A percentile compares a stretch with the other conserved stretches of the same genome.
Evolutionary conservation across 352 stramenopile species (phyloP).

Genomic region (Lagenidium giganteum): DNA sequence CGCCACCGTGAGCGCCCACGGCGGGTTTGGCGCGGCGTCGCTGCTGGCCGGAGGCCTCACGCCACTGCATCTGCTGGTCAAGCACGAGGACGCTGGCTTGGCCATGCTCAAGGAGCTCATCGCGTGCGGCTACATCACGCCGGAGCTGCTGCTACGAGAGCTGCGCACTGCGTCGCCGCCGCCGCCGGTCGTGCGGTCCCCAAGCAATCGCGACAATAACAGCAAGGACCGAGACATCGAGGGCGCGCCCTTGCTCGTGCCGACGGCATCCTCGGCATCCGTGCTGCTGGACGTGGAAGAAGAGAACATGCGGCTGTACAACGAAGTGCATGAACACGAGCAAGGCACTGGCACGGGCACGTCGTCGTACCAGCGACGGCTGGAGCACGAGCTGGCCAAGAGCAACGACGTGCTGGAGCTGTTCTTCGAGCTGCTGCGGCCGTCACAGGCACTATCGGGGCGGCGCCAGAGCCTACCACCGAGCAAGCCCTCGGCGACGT

Average conservation of each 20-base stretch:
- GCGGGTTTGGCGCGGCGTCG: too few species aligned
- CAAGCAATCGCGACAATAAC: slow-evolving; percentile 8
- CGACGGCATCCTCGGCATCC: slow-evolving; percentile 17
- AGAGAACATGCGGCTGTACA: slow-evolving; percentile 39
- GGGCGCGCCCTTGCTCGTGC: background rate
- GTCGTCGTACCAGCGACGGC: slow-evolving; percentile 16
- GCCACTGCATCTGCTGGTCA: slow-evolving; percentile 45
- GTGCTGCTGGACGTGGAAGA: slow-evolving; percentile 51
- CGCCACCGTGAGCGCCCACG: too few species aligned
- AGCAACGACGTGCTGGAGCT: slow-evolving; percentile 33
- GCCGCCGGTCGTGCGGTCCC: background rate
- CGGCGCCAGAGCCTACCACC: background rate
- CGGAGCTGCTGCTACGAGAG: slow-evolving; percentile 39
- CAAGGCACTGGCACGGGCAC: slow-evolving; percentile 14
- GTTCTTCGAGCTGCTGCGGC: slow-evolving; percentile 32
- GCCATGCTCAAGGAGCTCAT: slow-evolving; percentile 42
- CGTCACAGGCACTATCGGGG: background rate
- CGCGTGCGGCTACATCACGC: slow-evolving; percentile 23
- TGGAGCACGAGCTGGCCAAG: slow-evolving; percentile 38
- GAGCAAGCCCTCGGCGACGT: too few species aligned
- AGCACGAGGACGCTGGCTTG: slow-evolving; percentile 39
- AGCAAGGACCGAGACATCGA: background rate
- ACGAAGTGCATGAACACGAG: slow-evolving; percentile 32
- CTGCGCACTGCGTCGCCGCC: slow-evolving; percentile 11
- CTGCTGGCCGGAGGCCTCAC: slow-evolving; percentile 40